phyloP scores from a whole-genome alignment of 352 stramenopile genomes.

The Elongisporangium undulatum region DNA sequence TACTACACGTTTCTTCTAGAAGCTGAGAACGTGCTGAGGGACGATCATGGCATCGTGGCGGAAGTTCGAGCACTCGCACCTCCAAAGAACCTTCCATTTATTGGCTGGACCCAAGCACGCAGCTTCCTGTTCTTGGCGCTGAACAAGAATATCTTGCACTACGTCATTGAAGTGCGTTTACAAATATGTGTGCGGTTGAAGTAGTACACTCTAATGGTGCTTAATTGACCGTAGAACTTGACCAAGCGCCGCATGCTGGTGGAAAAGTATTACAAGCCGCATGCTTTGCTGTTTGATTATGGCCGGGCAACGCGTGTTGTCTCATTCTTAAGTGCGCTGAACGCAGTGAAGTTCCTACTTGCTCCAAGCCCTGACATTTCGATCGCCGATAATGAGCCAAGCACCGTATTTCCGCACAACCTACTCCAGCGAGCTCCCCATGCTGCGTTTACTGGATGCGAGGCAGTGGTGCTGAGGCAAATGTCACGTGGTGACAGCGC shows the following conservation, averaged over 20 bases:
- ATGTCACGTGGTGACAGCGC: conserved; percentile 9
- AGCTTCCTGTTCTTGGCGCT: conserved; percentile 62
- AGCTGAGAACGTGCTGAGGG: conserved; percentile 48
- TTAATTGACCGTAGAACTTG: conserved; percentile 37
- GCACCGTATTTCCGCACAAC: conserved; percentile 33
- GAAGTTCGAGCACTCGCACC: conserved; percentile 33
- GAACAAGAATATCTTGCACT: conserved; percentile 72
- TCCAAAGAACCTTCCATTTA: conserved; percentile 30
- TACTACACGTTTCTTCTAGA: conserved; percentile 73
- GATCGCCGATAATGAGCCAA: conserved; percentile 5
- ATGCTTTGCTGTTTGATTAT: conserved; percentile 68
- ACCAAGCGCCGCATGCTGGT: conserved; percentile 55
- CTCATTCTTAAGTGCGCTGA: conserved; percentile 62
- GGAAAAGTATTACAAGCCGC: conserved; percentile 58
- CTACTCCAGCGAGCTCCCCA: conserved; percentile 49
- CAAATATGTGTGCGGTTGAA: background rate
- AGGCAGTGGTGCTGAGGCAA: background rate
- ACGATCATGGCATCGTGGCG: conserved; percentile 61
- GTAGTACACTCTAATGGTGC: background rate
- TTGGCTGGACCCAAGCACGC: conserved; percentile 68
- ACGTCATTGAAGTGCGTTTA: conserved; percentile 52
- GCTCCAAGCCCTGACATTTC: conserved; percentile 15
- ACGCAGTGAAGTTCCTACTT: conserved; percentile 64
- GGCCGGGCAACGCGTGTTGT: conserved; percentile 39
- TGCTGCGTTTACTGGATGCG: conserved; percentile 23